phyloP scores from a whole-genome alignment of 2,329 filamentous ascomycete species.

The Akanthomyces uredinophilus region DNA sequence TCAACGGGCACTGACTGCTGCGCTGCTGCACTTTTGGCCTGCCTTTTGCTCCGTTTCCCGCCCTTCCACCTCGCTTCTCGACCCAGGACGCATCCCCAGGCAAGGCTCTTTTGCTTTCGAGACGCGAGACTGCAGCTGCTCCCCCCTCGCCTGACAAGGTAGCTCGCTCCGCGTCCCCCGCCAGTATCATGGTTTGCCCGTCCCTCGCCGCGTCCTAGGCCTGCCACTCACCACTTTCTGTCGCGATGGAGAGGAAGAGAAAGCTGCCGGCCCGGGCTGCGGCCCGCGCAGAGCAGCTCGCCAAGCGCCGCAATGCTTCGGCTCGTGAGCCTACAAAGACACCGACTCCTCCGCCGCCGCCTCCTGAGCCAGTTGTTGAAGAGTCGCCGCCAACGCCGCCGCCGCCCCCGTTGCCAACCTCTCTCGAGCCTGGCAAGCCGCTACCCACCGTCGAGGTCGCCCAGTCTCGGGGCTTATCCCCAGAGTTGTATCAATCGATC shows the following conservation, averaged over 20 bases:
- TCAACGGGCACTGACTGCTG: constrained; percentile 5
- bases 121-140: not conserved
- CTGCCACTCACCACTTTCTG: constrained; percentile 4
- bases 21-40: not conserved
- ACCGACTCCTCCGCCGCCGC: constrained; percentile 36
- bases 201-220: constrained; percentile 12
- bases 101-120: not conserved
- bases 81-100: not conserved
- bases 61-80: constrained; percentile 3
- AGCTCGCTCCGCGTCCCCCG: constrained; percentile 11
- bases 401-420: constrained; percentile 51
- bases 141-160: not conserved
- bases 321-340: constrained; percentile 50
- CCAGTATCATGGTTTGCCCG: constrained; percentile 13
- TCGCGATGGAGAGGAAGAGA: constrained; percentile 58
- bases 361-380: constrained; percentile 32
- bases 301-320: constrained; percentile 55
- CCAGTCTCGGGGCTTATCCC: constrained; percentile 58
- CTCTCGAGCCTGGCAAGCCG: constrained; percentile 59
- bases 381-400: constrained; percentile 26
- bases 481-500: constrained; percentile 66
- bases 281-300: constrained; percentile 53
- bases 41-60: constrained; percentile 2
- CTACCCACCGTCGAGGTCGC: constrained; percentile 65
- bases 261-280: constrained; percentile 59